Base-by-base conservation (phyloP, 2,329 filamentous ascomycete species). In the Pyricularia pennisetigena region DNA sequence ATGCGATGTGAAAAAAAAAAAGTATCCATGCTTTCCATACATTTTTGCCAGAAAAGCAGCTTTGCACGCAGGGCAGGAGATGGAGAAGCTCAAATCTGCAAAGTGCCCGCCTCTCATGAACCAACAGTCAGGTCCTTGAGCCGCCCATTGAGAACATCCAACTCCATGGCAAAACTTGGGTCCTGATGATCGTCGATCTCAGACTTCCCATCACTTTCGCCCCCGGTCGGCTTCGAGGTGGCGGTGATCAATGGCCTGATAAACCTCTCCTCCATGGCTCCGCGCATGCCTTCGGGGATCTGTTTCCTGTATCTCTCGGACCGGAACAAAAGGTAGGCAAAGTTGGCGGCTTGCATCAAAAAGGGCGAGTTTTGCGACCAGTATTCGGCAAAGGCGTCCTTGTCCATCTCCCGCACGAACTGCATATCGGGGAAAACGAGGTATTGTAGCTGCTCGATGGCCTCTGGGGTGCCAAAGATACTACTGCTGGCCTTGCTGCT, bases 381-480 rank as follows among this genome's bases (percentile, higher is more conserved):
- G 71, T 84, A 85, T 28, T 87, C 82, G 54, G 81, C 73, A 41
- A 88, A 71, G 1, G 80, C 79, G 5, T 78, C 76, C 1, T 75
- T 71, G 26, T 79, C 79, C 32, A 79, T 77, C 26, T 82, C 78
- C 2, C 76, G 75, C 23, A 88, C 76, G 4, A 78, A 75, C n/a
- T 79, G 79, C 62, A 86, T 78, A 73, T 85, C 81, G 1, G 86
- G 86, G 72, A 90, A 90, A 20, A 89, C 76, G 64, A 82, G 81
- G 72, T 88, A 87, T 73, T 89, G 86, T n/a, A 88, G 79, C 24
- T 81, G 81, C 61, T 88, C 84, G 24, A 90, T 78, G 62, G 85
- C 85, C 20, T 86, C 84, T 0, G 83, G 78, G 4, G 79, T 82
- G 12, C 82, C 76, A 74, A 90, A 90, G 5, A 78, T 69, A 28